Base-by-base conservation (phyloP, 2,329 filamentous ascomycete genomes). In the Gaeumannomyces sp. region DNA sequence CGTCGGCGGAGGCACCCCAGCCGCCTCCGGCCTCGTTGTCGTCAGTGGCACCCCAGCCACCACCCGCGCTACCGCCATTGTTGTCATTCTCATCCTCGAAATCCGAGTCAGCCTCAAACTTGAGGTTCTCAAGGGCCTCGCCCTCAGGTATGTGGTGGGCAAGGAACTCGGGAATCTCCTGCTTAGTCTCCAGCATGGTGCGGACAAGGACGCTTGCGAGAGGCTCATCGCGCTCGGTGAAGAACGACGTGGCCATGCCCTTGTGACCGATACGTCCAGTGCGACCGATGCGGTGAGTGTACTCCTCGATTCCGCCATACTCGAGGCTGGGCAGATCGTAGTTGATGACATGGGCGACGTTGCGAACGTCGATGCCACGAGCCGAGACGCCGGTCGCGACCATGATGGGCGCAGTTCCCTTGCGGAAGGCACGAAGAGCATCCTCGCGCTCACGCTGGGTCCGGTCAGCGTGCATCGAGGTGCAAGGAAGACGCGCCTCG, bases 391-490 rank as follows among this genome's bases (percentile, higher is more conserved):
- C 92, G 28, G 94, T 98, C 14, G 94, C 88, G 66, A 98, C 85
- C 65, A 99, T 76, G 64, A 99, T 90, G 0, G 94, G 93, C 13
- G 84, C 82, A 38, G 83, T 84, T 1, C 91, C 94, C 27, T 79
- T 80, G 27, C 91, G 88, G 83, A 98, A 98, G 1, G 89, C 84
- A 70, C 93, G 88, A 87, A 98, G 84, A 1, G 94, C 89, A 73
- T 96, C 93, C 75, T 98, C 94, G 69, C 95, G 91, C 81, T 98
- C 94, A 67, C 85, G 84, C 77, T 98, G 95, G 56, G 90, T 96
- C 29, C 94, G 90, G 65, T 93, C 91, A 1, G 87, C 81, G 70
- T 98, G 95, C 70, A 98, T 96, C 0, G 93, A 96, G 0, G 92
- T 96, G 62, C 88, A 90, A 0, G 95, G 95, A 1, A 97, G 77